These are phyloP conservation scores for Beauveria sp. DNA, from an alignment of 2,329 filamentous ascomycete species.

Conservation along the genomic window DNA sequence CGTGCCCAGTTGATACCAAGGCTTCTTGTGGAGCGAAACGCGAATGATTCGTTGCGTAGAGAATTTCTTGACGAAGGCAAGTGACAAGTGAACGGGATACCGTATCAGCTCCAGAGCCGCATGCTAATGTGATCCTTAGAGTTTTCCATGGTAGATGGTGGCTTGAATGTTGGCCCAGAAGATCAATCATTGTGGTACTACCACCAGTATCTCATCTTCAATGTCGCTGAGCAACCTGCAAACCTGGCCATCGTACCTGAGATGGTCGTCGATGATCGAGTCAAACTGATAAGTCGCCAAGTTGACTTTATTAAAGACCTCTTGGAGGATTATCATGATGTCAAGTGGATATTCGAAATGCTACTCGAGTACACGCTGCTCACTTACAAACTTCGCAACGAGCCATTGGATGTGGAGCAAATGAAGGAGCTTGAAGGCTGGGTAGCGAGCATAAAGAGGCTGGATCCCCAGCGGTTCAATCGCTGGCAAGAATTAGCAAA, in stretches of 20 bases:
- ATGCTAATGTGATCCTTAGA: conserved; percentile 39
- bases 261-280: conserved; percentile 53
- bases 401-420: conserved; percentile 31
- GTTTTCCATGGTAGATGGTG: conserved; percentile 65
- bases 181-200: conserved; percentile 98
- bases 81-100: conserved; percentile 25
- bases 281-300: conserved; percentile 60
- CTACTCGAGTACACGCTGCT: conserved; percentile 65
- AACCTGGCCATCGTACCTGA: conserved; percentile 55
- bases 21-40: conserved; percentile 62
- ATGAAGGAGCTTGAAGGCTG: conserved; percentile 42
- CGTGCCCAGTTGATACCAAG: conserved; percentile 75
- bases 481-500: conserved; percentile 67
- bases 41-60: conserved; percentile 54
- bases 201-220: conserved; percentile 77
- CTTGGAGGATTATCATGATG: conserved; percentile 47
- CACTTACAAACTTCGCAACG: conserved; percentile 45
- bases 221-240: conserved; percentile 45
- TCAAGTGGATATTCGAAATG: conserved; percentile 85
- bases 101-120: not conserved
- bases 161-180: conserved; percentile 80
- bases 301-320: conserved; percentile 65
- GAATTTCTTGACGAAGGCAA: conserved; percentile 64
- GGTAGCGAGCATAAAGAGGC: conserved; percentile 56
- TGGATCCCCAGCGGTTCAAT: conserved; percentile 68